Base-by-base conservation (phyloP, 2,329 filamentous ascomycete species). In the Emmonsia crescens region DNA sequence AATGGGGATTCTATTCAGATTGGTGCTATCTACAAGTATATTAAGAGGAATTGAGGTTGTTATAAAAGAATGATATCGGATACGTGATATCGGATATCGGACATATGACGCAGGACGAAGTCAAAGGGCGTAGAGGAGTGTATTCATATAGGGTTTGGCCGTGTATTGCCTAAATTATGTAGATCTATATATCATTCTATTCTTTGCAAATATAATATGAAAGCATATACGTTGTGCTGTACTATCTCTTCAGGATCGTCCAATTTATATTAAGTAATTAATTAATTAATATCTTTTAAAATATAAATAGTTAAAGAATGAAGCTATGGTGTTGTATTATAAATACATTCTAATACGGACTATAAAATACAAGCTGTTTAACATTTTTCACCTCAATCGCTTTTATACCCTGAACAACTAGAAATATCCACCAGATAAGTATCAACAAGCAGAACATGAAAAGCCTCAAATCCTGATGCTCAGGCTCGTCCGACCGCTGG, bases 391-490 rank as follows among this genome's bases (percentile, higher is more conserved):
- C 19, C 16, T 33, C 5, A 29, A 16, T 14, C 4, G 24, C 10
- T 5, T 29, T 29, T 5, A 27, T 5, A 1, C 27, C 9, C 10
- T 49, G 12, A 49, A 27, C 21, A 14, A 38, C 36, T 5, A 1
- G 46, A 10, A 19, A 31, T 52, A 52, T 33, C 24, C 16, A n/a
- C 49, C 33, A 1, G n/a, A 42, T 33, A 14, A 16, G 16, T 19
- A 38, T 51, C 48, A 31, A 51, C 46, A 56, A 44, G 27, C 31
- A 14, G 24, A 51, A 51, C 33, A 27, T 31, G 52, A 6, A 19
- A 27, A 52, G 12, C 24, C 38, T 29, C 5, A 24, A 57, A 52
- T 48, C 44, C 36, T 27, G 27, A 63, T 63, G 62, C 48, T 56
- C 49, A 58, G 14, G 31, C 19, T 49, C 27, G 12, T 57, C 36